These are phyloP conservation scores for Aspergillus caelatus DNA, from an alignment of 2,329 filamentous ascomycete species.

Conservation along the genomic window DNA sequence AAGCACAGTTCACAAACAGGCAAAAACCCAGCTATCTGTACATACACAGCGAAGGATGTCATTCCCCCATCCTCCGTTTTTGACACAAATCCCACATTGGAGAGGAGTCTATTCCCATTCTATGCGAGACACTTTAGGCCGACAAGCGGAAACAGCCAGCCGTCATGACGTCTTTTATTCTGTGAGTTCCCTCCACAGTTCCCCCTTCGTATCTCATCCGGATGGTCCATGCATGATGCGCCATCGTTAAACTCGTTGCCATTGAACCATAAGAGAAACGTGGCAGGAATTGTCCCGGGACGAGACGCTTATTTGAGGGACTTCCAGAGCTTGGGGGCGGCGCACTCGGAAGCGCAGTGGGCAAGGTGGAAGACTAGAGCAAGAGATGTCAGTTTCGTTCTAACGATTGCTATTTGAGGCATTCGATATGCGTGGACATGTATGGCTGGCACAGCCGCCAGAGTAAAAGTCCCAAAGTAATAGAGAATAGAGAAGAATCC, in stretches of 20 bases:
- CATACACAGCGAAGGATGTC: conserved; percentile 37
- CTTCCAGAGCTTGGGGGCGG: conserved; percentile 93
- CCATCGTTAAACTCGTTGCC: conserved; percentile 12
- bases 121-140: conserved; percentile 3
- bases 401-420: too few relatives aligned
- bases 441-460: neutral
- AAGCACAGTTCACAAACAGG: conserved; percentile 40
- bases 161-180: neutral
- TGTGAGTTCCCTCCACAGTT: conserved; percentile 11
- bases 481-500: neutral
- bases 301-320: conserved; percentile 75
- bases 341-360: conserved; percentile 91
- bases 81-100: conserved; percentile 15
- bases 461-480: neutral
- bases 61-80: conserved; percentile 23
- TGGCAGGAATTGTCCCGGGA: conserved; percentile 16
- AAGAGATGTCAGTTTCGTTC: conserved; percentile 15
- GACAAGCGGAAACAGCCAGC: conserved; percentile 1
- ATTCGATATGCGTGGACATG: neutral
- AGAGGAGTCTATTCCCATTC: conserved; percentile 11
- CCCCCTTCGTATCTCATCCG: conserved; percentile 13
- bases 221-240: conserved; percentile 9
- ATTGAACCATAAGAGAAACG: conserved; percentile 22
- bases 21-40: conserved; percentile 46
- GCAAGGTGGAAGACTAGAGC: conserved; percentile 91